A percentile compares a stretch with the other conserved stretches of the same genome.
Evolutionary conservation across 2,329 filamentous ascomycete species (phyloP).

Genomic region (Ascochyta rabiei): DNA sequence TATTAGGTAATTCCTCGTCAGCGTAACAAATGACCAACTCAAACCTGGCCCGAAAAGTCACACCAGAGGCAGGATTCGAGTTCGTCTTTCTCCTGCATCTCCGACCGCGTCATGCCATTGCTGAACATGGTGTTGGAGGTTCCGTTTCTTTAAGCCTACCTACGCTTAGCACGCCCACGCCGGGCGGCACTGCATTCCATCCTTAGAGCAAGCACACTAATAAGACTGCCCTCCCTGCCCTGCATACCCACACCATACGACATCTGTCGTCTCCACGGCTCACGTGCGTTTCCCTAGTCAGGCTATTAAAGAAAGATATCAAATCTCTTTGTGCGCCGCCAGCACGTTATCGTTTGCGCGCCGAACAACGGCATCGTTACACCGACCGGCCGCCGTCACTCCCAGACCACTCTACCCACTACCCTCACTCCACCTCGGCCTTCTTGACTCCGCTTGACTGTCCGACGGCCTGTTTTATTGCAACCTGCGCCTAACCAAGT

Average conservation of each 20-base stretch:
- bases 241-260: conserved; percentile 28
- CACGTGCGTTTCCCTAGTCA: conserved; percentile 29
- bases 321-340: conserved; percentile 29
- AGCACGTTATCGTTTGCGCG: conserved; percentile 27
- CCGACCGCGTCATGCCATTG: conserved; percentile 25
- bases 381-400: conserved; percentile 14
- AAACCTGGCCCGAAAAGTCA: conserved; percentile 32
- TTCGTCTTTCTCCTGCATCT: conserved; percentile 44
- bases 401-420: conserved; percentile 6
- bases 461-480: conserved; percentile 4
- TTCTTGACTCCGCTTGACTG: conserved; percentile 4
- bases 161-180: conserved; percentile 8
- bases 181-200: conserved; percentile 5
- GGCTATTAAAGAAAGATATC: conserved; percentile 25
- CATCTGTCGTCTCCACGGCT: conserved; percentile 12
- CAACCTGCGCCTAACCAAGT: conserved; percentile 5
- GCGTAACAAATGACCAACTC: conserved; percentile 33
- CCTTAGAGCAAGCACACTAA: conserved; percentile 12
- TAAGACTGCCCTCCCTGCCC: conserved; percentile 17
- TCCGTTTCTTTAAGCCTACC: conserved; percentile 16
- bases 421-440: conserved; percentile 33
- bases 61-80: conserved; percentile 32
- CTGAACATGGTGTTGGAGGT: conserved; percentile 18
- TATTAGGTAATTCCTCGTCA: conserved; percentile 47
- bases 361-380: conserved; percentile 34